These are phyloP conservation scores for Aspergillus ochraceoroseus DNA, from an alignment of 2,329 filamentous ascomycete genomes.

Conservation along the genomic window DNA sequence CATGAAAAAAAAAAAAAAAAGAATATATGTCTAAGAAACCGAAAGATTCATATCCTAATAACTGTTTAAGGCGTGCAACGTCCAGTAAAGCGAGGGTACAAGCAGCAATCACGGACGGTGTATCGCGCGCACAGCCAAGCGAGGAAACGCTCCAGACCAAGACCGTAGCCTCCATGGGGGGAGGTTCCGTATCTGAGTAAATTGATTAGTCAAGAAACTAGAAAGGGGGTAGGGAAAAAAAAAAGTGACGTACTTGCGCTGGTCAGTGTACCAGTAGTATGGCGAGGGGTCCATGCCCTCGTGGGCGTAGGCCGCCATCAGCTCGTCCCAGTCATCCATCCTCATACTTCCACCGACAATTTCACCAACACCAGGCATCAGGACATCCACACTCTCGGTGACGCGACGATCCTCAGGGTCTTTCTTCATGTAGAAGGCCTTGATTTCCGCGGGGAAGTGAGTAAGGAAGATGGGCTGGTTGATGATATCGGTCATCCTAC, in stretches of 20 bases:
- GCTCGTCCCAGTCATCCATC: slow-evolving; percentile 83
- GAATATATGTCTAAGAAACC: no score
- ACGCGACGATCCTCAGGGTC: slow-evolving; percentile 72
- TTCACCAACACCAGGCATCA: slow-evolving; percentile 93
- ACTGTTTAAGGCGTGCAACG: slow-evolving; percentile 45
- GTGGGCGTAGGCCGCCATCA: slow-evolving; percentile 80
- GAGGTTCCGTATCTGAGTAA: slow-evolving; percentile 72
- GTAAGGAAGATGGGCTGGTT: slow-evolving; percentile 93
- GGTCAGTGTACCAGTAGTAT: slow-evolving; percentile 99
- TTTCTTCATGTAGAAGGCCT: slow-evolving; percentile 98
- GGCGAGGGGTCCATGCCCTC: slow-evolving; percentile 77
- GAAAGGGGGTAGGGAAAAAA: no score
- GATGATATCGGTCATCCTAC: slow-evolving; percentile 94
- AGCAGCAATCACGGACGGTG: slow-evolving; percentile 56
- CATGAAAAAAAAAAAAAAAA: no score
- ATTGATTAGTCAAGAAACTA: neutral
- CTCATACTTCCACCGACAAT: slow-evolving; percentile 97
- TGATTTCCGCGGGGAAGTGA: slow-evolving; percentile 95
- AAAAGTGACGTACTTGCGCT: slow-evolving; percentile 68
- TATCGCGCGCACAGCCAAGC: slow-evolving; percentile 64
- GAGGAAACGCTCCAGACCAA: slow-evolving; percentile 79
- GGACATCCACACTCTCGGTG: slow-evolving; percentile 83
- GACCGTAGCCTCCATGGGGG: slow-evolving; percentile 86
- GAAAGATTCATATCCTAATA: neutral
- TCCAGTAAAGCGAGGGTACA: slow-evolving; percentile 51